These are phyloP conservation scores for Paraphoma chrysanthemicola DNA, from an alignment of 2,329 filamentous ascomycete species.

Conservation along the genomic window DNA sequence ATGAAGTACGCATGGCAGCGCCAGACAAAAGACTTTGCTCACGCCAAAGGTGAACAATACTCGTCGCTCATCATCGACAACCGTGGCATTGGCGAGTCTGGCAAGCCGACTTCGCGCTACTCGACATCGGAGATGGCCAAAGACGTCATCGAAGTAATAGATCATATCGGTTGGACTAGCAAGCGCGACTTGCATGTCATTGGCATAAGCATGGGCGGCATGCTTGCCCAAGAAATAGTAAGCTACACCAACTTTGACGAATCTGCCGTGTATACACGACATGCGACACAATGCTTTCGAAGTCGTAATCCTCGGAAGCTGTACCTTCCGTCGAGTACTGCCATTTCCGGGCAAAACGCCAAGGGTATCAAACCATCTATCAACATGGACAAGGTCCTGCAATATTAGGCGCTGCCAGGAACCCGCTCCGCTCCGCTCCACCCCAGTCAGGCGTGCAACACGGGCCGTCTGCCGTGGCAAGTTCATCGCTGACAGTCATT, in stretches of 20 bases:
- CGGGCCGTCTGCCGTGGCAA: not conserved
- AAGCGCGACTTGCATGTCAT: slow-evolving; percentile 69
- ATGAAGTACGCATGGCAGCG: slow-evolving; percentile 77
- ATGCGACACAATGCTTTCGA: slow-evolving; percentile 17
- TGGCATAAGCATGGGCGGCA: slow-evolving; percentile 86
- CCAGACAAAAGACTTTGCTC: slow-evolving; percentile 82
- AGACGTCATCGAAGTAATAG: slow-evolving; percentile 74
- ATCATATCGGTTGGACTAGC: slow-evolving; percentile 73
- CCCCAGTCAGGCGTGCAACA: slow-evolving; percentile 10
- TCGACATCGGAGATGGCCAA: slow-evolving; percentile 84
- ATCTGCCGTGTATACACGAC: slow-evolving; percentile 4
- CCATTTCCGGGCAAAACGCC: not conserved
- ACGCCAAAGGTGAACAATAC: slow-evolving; percentile 71
- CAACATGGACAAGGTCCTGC: slow-evolving; percentile 29
- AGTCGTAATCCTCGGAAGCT: slow-evolving; percentile 25
- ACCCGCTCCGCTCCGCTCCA: slow-evolving; percentile 30
- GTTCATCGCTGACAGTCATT: slow-evolving; percentile 2
- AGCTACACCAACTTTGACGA: slow-evolving; percentile 22
- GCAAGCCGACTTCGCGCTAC: slow-evolving; percentile 79
- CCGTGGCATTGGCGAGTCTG: slow-evolving; percentile 80
- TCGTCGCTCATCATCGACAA: slow-evolving; percentile 82
- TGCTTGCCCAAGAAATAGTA: slow-evolving; percentile 86
- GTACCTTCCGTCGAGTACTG: slow-evolving; percentile 26
- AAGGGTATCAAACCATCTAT: slow-evolving; percentile 22
- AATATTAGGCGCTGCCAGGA: slow-evolving; percentile 17